Evolutionary conservation across 2,329 filamentous ascomycete genomes (phyloP), one percentile per base, ranked within the genome.

Genomic region (Fusarium robinianum): DNA sequence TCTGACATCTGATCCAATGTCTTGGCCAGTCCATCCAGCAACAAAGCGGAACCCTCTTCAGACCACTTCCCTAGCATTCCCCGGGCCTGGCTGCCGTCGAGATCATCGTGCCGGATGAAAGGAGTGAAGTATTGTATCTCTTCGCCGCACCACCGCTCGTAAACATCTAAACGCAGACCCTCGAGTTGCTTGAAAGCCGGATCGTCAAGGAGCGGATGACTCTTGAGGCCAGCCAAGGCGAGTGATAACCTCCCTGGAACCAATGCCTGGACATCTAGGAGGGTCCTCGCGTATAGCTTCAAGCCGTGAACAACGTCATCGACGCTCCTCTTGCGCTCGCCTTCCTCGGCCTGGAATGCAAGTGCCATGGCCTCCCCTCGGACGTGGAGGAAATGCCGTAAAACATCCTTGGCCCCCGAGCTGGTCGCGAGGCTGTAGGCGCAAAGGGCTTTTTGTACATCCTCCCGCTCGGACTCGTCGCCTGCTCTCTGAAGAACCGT

Each of bases 121-220:
- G 91, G 91, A 1, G 84, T 92, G 63, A 95, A 96, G 53, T 86
- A 87, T 32, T 81, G 81, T 27, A 96, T 87, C 48, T 95, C 89
- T 6, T 90, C 83, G 12, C 87, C 79, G 51, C 94, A 87, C 87
- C 90, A 95, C 14, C 78, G 78, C 52, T 85, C 82, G 60, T 89
- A 83, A 8, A 94, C 71, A 61, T 96, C 90, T 17, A 96, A 71
- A 23, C 87, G 81, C 9, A 96, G 71, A 11, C 85, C 85, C 53
- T 88, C 81, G 2, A 94, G 67, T 1, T 72, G 69, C 40, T 78
- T 77, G 12, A 96, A 72, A 2, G 83, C 76, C 2, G 77, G 68
- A 63, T 95, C 88, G n/a, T 81, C 80, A 3, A 96, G 70, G 9
- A 97, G 72, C 0, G 85, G 81, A 6, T 79, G 78, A 37, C 78